Base-by-base conservation (phyloP, 2,329 filamentous ascomycete species). In the Alternaria incomplexa region DNA sequence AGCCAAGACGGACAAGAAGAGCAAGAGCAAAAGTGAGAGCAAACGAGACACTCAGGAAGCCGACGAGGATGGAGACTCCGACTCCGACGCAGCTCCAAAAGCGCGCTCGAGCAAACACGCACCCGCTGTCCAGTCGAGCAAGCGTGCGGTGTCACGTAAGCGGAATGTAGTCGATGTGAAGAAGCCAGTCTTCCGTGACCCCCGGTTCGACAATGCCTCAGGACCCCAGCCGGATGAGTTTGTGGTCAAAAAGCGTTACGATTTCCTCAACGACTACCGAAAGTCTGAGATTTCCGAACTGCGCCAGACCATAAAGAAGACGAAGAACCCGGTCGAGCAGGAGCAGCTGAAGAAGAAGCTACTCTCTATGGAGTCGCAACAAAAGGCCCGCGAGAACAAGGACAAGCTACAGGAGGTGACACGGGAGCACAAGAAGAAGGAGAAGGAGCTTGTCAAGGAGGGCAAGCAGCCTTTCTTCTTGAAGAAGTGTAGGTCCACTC, bases 381-480 rank as follows among this genome's bases (percentile, higher is more conserved):
- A 91, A 80, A 91, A 92, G 81, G 86, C 93, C 25, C 87, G 89
- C 68, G 83, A 89, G 70, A 85, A 86, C 56, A 91, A 90, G 81
- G 90, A 93, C 65, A 87, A 89, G 63, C 88, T 91, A 79, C 85
- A 88, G 71, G 86, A 88, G 61, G 82, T 98, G 45, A 73, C 95
- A 57, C 85, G 88, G 47, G 89, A 91, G 79, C 94, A 98, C 82
- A 88, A 91, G 75, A 87, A 87, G 81, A 86, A 89, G 79, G 96
- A 99, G 85, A 93, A 93, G 82, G 91, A 94, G 78, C 83, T 92
- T 64, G 89, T 98, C 55, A 89, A 89, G 73, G 88, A 96, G 82
- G 96, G 96, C 64, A 97, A 97, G 88, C 89, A 87, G 77, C 95
- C 96, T 0, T 99, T 93, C 82, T 98, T 93, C 81, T 83, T 98